Evolutionary conservation across 306 rosid species (phyloP).

Genomic region (Pyrus communis): DNA sequence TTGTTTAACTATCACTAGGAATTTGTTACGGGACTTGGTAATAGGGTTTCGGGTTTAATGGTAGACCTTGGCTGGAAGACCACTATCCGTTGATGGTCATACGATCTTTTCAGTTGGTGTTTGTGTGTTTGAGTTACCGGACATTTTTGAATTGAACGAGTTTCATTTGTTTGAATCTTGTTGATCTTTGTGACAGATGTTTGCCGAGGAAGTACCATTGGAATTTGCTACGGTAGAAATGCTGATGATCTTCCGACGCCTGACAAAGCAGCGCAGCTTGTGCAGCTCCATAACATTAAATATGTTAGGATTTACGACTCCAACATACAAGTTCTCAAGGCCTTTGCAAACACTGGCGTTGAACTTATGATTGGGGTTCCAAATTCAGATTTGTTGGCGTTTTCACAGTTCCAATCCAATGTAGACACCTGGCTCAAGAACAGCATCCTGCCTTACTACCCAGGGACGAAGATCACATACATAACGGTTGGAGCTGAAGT

Average conservation of each 20-base stretch:
- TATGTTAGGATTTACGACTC: conserved; percentile 81
- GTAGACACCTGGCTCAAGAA: conserved; percentile 86
- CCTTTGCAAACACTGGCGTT: conserved; percentile 81
- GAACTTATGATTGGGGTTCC: conserved; percentile 92
- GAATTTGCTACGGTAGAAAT: conserved; percentile 92
- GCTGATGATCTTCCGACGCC: conserved; percentile 98
- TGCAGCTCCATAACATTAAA: conserved; percentile 75
- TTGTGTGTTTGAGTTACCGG: neutral
- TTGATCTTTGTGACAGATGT: conserved; percentile 35
- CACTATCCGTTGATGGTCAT: neutral
- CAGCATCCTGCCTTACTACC: conserved; percentile 84
- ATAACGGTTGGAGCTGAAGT: conserved; percentile 94
- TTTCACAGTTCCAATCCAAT: conserved; percentile 93
- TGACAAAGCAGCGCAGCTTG: conserved; percentile 82
- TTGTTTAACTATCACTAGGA: neutral
- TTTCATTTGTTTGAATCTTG: neutral
- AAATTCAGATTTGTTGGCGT: conserved; percentile 65
- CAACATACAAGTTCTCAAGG: conserved; percentile 78
- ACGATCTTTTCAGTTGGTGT: neutral
- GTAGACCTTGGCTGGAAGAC: neutral
- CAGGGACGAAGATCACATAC: conserved; percentile 80
- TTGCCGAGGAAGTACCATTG: conserved; percentile 73
- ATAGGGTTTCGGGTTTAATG: neutral
- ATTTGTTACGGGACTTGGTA: neutral
- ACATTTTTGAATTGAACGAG: neutral